A percentile compares a stretch with the other conserved stretches of the same genome.
phyloP scores from a whole-genome alignment of 2,329 filamentous ascomycete genomes.

The Colletotrichum liriopes region DNA sequence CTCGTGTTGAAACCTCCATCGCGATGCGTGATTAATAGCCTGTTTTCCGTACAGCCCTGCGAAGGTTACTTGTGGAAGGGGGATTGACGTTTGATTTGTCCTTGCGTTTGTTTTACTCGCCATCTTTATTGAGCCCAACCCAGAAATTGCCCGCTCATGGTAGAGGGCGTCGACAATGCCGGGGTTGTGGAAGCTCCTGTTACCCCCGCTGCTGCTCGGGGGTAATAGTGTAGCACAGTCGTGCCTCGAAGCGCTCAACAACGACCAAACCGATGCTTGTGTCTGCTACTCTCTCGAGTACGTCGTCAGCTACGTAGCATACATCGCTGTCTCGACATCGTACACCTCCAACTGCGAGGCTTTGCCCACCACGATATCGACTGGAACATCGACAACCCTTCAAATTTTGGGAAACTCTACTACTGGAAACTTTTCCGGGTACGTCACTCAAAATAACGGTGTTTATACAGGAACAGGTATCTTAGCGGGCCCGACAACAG shows the following conservation, averaged over 20 bases:
- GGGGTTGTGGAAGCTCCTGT: conserved; percentile 19
- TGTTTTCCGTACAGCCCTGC: background rate
- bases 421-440: conserved; percentile 17
- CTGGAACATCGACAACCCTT: background rate
- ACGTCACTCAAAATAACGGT: conserved; percentile 19
- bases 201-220: conserved; percentile 28
- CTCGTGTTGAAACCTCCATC: background rate
- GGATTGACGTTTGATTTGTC: background rate
- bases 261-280: conserved; percentile 23
- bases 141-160: background rate
- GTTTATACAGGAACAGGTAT: conserved; percentile 31
- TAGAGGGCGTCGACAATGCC: background rate
- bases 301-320: conserved; percentile 38
- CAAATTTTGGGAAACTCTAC: background rate
- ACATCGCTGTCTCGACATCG: conserved; percentile 36
- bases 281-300: conserved; percentile 37
- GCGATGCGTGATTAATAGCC: background rate
- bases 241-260: conserved; percentile 36
- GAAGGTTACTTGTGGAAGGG: background rate
- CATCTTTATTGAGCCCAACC: background rate
- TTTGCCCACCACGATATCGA: conserved; percentile 1
- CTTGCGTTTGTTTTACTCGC: background rate
- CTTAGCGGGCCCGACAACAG: conserved; percentile 26
- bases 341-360: conserved; percentile 33
- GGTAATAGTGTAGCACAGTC: conserved; percentile 18